phyloP scores from a whole-genome alignment of 2,329 filamentous ascomycete genomes.

The Davidsoniella australis region DNA sequence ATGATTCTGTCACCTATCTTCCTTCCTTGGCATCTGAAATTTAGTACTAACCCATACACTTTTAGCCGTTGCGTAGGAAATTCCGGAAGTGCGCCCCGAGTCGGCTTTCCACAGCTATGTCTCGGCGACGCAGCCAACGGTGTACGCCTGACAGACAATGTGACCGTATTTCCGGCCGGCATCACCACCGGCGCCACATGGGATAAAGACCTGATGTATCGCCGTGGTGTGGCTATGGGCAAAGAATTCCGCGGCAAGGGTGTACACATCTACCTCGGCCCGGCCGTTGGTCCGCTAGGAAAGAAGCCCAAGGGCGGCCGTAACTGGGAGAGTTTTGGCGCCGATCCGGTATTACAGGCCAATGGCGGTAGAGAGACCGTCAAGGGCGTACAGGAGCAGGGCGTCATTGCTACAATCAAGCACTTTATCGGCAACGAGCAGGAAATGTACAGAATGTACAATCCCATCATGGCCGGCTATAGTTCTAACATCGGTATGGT shows the following conservation, averaged over 20 bases:
- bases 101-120: slow-evolving; percentile 57
- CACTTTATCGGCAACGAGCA: slow-evolving; percentile 40
- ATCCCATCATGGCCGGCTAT: slow-evolving; percentile 32
- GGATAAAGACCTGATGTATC: slow-evolving; percentile 54
- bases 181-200: slow-evolving; percentile 62
- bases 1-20: not conserved
- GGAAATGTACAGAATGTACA: slow-evolving; percentile 48
- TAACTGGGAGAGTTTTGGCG: slow-evolving; percentile 60
- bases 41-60: not conserved
- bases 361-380: slow-evolving; percentile 65
- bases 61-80: slow-evolving; percentile 54
- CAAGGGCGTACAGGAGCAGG: slow-evolving; percentile 45
- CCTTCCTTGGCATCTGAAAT: not conserved
- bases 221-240: slow-evolving; percentile 49
- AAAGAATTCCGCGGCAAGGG: slow-evolving; percentile 59
- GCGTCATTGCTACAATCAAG: slow-evolving; percentile 39
- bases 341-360: slow-evolving; percentile 57
- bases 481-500: slow-evolving; percentile 57
- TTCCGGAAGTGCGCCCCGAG: slow-evolving; percentile 50
- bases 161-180: slow-evolving; percentile 64
- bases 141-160: slow-evolving; percentile 54
- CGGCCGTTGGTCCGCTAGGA: slow-evolving; percentile 53
- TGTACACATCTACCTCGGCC: slow-evolving; percentile 53
- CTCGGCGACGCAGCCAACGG: slow-evolving; percentile 57
- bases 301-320: slow-evolving; percentile 56